These are phyloP conservation scores for Cicer pinnatifidum DNA, from an alignment of 306 rosid species.

Conservation along the genomic window DNA sequence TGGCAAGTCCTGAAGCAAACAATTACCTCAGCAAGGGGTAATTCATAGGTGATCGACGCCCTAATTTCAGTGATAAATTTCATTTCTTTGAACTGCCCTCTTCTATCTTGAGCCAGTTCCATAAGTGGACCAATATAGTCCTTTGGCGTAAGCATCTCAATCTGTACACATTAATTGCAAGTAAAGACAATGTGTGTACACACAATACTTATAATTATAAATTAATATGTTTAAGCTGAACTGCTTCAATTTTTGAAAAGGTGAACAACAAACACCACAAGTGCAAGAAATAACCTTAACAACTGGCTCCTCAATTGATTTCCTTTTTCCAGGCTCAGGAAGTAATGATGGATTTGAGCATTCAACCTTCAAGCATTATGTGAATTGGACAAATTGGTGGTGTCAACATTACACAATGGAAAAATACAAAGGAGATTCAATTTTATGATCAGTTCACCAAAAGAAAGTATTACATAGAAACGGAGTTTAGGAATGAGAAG, in stretches of 20 bases:
- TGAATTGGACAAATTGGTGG: slow-evolving; percentile 43
- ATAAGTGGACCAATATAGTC: slow-evolving; percentile 88
- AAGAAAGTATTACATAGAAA: slow-evolving; percentile 38
- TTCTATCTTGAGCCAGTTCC: slow-evolving; percentile 97
- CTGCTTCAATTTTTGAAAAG: slow-evolving; percentile 37
- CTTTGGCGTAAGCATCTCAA: slow-evolving; percentile 92
- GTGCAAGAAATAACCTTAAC: slow-evolving; percentile 61
- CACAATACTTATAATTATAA: slow-evolving; percentile 1
- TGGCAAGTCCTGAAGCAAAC: slow-evolving; percentile 41
- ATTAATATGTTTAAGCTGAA: slow-evolving; percentile 17
- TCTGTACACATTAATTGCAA: slow-evolving; percentile 54
- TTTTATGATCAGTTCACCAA: slow-evolving; percentile 34
- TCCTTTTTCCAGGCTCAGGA: slow-evolving; percentile 79
- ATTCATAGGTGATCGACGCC: slow-evolving; percentile 74
- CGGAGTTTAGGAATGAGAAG: slow-evolving; percentile 59
- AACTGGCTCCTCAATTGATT: slow-evolving; percentile 78
- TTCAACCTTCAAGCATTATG: slow-evolving; percentile 57
- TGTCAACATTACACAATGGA: slow-evolving; percentile 34
- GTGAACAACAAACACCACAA: slow-evolving; percentile 35
- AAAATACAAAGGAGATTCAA: slow-evolving; percentile 35
- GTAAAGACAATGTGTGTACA: slow-evolving; percentile 38
- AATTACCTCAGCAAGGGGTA: slow-evolving; percentile 85
- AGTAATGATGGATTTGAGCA: slow-evolving; percentile 84
- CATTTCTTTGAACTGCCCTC: slow-evolving; percentile 89
- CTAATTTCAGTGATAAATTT: slow-evolving; percentile 84